These are phyloP conservation scores for Pleurotus giganteus DNA, from an alignment of 768 basidiomycete species.

Conservation along the genomic window DNA sequence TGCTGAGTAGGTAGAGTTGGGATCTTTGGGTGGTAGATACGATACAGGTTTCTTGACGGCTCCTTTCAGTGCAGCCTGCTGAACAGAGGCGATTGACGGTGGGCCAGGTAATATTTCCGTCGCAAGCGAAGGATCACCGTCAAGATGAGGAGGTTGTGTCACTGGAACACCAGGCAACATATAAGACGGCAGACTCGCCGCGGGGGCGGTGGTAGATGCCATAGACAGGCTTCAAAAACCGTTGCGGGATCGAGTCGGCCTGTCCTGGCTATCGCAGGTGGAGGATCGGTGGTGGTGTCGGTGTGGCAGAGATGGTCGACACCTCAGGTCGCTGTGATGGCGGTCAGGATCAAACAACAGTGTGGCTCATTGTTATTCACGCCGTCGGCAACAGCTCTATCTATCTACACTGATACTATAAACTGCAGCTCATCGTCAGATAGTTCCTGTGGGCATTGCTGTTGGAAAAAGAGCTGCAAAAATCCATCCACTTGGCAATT, in stretches of 20 bases:
- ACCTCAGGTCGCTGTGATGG: slow-evolving; percentile 9
- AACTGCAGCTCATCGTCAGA: background rate
- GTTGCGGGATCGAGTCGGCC: background rate
- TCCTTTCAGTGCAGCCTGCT: slow-evolving; percentile 71
- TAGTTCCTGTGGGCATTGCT: too few species aligned
- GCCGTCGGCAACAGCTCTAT: slow-evolving; percentile 5
- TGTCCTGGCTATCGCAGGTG: background rate
- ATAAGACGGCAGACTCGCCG: slow-evolving; percentile 68
- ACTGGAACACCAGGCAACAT: slow-evolving; percentile 71
- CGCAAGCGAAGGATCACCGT: slow-evolving; percentile 78
- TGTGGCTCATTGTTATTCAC: slow-evolving; percentile 8
- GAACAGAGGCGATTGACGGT: slow-evolving; percentile 68
- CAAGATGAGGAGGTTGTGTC: slow-evolving; percentile 76
- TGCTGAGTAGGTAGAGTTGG: slow-evolving; percentile 85
- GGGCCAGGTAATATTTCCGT: slow-evolving; percentile 91
- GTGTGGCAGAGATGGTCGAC: background rate
- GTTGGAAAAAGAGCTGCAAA: too few species aligned
- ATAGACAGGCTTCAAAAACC: slow-evolving; percentile 37
- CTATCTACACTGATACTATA: background rate
- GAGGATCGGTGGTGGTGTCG: background rate
- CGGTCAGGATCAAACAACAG: slow-evolving; percentile 7
- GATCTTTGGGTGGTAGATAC: slow-evolving; percentile 82
- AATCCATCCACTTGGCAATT: too few species aligned
- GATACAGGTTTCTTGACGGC: slow-evolving; percentile 81
- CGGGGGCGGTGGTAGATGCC: slow-evolving; percentile 68